Percentiles rank a stretch among this genome's conserved stretches.
phyloP scores from a whole-genome alignment of 2,329 filamentous ascomycete species.

The Fusarium pseudograminearum region DNA sequence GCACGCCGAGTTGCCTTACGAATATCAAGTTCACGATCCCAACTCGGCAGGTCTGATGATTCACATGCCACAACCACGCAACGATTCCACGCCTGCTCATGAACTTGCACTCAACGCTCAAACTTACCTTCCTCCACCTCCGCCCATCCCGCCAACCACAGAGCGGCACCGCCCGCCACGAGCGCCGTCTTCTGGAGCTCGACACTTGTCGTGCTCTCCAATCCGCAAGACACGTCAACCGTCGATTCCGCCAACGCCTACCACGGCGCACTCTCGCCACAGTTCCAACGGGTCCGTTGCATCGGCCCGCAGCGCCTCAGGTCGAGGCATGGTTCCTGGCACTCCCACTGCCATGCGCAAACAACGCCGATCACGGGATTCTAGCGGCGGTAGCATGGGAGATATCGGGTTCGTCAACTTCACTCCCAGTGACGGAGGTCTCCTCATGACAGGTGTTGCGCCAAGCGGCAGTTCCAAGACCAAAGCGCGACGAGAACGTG shows the following conservation, averaged over 20 bases:
- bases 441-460: constrained; percentile 89
- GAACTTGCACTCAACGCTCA: constrained; percentile 52
- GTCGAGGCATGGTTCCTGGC: constrained; percentile 54
- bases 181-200: constrained; percentile 66
- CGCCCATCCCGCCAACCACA: constrained; percentile 46
- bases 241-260: constrained; percentile 57
- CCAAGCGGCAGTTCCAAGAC: constrained; percentile 94
- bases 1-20: constrained; percentile 56
- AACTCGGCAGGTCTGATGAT: constrained; percentile 62
- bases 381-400: constrained; percentile 48
- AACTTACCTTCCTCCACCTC: constrained; percentile 53
- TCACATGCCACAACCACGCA: constrained; percentile 64
- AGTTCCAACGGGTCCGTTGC: constrained; percentile 55
- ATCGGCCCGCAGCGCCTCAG: constrained; percentile 54
- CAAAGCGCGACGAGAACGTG: constrained; percentile 90
- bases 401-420: constrained; percentile 85
- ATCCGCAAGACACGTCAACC: constrained; percentile 59
- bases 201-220: constrained; percentile 58
- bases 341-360: constrained; percentile 57
- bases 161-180: constrained; percentile 62
- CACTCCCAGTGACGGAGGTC: constrained; percentile 80
- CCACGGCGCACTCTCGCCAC: constrained; percentile 53
- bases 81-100: constrained; percentile 53
- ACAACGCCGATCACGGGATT: constrained; percentile 54
- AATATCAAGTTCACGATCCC: constrained; percentile 52